A percentile compares a stretch with the other conserved stretches of the same genome.
Conservation (phyloP, 2,329 filamentous ascomycete genomes). For the Fusarium nanum region DNA sequence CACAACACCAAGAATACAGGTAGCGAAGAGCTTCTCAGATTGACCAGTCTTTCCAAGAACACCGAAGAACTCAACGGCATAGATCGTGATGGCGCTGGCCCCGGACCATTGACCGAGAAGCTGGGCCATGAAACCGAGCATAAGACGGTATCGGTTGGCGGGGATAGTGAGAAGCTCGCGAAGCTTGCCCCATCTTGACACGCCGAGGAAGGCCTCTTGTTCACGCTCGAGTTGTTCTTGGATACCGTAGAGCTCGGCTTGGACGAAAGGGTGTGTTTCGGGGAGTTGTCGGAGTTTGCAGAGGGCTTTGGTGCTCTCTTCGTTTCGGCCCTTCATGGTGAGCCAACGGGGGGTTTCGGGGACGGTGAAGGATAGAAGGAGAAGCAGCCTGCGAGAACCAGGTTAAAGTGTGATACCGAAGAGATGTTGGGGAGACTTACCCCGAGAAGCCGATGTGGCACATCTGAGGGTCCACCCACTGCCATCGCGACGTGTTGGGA, state of each 20-base stretch:
- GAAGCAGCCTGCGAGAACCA: too few relatives aligned
- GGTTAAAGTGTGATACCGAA: too few relatives aligned
- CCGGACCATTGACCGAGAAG: conserved; percentile 23
- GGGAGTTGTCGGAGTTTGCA: conserved; percentile 22
- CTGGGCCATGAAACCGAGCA: conserved; percentile 27
- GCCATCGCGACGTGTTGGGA: conserved; percentile 45
- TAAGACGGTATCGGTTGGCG: conserved; percentile 19
- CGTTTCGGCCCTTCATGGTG: conserved; percentile 14
- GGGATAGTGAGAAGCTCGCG: conserved; percentile 20
- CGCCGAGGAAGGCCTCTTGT: conserved; percentile 17
- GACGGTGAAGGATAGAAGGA: conserved; percentile 19
- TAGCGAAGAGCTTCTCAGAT: conserved; percentile 23
- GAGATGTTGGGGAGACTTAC: too few relatives aligned
- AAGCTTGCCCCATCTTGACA: conserved; percentile 23
- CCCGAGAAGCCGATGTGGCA: conserved; percentile 24
- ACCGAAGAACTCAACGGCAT: conserved; percentile 20
- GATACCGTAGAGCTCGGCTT: conserved; percentile 15
- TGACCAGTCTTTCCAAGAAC: conserved; percentile 23
- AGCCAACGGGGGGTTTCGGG: conserved; percentile 29
- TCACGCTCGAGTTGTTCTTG: conserved; percentile 19
- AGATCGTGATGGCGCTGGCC: conserved; percentile 18
- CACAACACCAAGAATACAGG: conserved; percentile 19
- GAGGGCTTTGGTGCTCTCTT: conserved; percentile 14
- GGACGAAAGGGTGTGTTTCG: conserved; percentile 11
- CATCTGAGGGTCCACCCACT: conserved; percentile 21